Evolutionary conservation across 176 grass and related monocot species (phyloP), one percentile per base, ranked within the genome.

Genomic region (Avena sativa): DNA sequence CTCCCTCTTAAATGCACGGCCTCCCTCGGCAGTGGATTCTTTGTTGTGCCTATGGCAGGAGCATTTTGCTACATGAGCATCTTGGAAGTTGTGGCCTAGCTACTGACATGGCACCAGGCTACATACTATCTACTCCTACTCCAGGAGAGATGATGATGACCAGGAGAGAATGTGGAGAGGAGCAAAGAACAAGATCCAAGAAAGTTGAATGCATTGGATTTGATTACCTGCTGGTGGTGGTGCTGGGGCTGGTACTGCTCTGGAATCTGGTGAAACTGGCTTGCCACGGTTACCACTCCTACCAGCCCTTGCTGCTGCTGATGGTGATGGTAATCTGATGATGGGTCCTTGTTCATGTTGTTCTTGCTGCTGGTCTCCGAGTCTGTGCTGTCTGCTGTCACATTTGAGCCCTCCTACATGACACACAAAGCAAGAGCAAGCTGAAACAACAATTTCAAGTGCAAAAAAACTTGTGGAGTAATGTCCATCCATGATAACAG

Each of bases 341-440:
- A 87, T 40, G 38, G 38, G 34, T 52, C 81, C 70, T 63, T 87
- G 55, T 53, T 60, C 71, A 73, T 85, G 71, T 71, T 81, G 86
- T 88, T 88, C 86, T 91, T 91, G 82, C 77, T 94, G 78, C 84
- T 87, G 87, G 89, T 91, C 61, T 51, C 89, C 0, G 89, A 87
- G 69, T 91, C 87, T 4, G 66, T 92, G 79, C 90, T 88, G 47
- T 85, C 74, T 48, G 79, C 74, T 20, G 85, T 79, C 57, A 91
- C 71, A 62, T 92, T 89, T 83, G 88, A 86, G 68, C 83, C 72
- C 69, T 84, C 86, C 88, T 83, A 25, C 9, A 64, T 59, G 30
- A 71, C 56, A 74, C 14, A 11, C 28, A 67, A 83, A 76, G 80
- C 19, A 82, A 75, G 21, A 28, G 5, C 25, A 84, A 53, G 4